Conservation (phyloP, 495 filamentous ascomycete genomes). For the Podospora didyma region DNA sequence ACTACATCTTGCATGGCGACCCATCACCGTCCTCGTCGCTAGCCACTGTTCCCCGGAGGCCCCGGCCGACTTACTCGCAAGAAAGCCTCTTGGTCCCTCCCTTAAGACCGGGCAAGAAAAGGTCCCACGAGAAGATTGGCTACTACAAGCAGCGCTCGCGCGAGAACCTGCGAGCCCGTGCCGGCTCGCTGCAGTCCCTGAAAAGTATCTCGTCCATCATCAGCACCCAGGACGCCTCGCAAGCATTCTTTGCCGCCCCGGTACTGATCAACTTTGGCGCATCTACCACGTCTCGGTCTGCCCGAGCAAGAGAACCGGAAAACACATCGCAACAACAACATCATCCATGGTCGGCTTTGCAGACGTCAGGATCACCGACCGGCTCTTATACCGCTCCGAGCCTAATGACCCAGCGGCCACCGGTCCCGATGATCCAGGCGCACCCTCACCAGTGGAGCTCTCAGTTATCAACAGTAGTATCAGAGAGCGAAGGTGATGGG, state of each 20-base stretch:
- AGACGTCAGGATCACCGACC: conserved; percentile 15
- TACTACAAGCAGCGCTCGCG: conserved; percentile 45
- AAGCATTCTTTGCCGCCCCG: conserved; percentile 28
- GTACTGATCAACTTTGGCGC: conserved; percentile 21
- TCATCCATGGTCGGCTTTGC: conserved; percentile 26
- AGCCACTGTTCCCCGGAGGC: conserved; percentile 20
- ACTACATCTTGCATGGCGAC: conserved; percentile 44
- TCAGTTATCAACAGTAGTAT: conserved; percentile 69
- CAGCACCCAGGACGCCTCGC: conserved; percentile 39
- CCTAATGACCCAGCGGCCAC: conserved; percentile 13
- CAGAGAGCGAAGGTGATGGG: conserved; percentile 53
- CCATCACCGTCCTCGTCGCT: conserved; percentile 37
- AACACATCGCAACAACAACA: conserved; percentile 11
- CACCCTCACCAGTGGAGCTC: conserved; percentile 62
- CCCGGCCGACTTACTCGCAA: conserved; percentile 46
- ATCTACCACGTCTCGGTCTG: conserved; percentile 7
- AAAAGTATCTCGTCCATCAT: conserved; percentile 42
- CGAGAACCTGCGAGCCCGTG: conserved; percentile 44
- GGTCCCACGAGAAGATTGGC: conserved; percentile 43
- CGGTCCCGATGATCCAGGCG: conserved; percentile 31
- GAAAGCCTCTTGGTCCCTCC: conserved; percentile 53
- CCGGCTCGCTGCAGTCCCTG: conserved; percentile 44
- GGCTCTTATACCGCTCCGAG: conserved; percentile 16
- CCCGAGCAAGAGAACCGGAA: conserved; percentile 10
- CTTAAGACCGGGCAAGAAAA: conserved; percentile 38